These are phyloP conservation scores for Ophioceras dolichostomum DNA, from an alignment of 2,329 filamentous ascomycete genomes.

Conservation along the genomic window DNA sequence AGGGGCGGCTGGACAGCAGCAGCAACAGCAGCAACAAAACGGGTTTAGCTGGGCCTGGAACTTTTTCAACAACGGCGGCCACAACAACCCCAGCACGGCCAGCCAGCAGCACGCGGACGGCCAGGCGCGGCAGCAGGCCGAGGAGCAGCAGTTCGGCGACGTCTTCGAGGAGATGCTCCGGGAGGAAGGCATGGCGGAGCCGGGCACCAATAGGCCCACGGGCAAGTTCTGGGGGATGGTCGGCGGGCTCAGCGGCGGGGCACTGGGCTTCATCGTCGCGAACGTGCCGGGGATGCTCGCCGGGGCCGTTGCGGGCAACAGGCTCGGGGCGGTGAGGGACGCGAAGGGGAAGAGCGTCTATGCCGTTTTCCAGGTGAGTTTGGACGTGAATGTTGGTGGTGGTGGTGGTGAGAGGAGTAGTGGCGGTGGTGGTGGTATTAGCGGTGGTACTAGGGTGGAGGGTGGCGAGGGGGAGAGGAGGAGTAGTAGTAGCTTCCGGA, in stretches of 20 bases:
- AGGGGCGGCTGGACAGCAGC: conserved; percentile 26
- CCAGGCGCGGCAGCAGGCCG: conserved; percentile 38
- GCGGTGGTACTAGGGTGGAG: neutral
- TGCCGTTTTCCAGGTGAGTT: conserved; percentile 58
- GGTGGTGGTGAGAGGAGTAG: neutral
- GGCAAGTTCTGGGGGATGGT: conserved; percentile 77
- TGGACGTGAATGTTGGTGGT: conserved; percentile 2
- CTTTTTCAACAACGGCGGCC: conserved; percentile 31
- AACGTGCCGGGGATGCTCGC: conserved; percentile 84
- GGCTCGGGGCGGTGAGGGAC: conserved; percentile 81
- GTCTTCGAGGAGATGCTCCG: conserved; percentile 85
- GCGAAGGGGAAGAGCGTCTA: conserved; percentile 92
- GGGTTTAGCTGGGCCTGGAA: conserved; percentile 71
- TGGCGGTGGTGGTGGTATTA: neutral
- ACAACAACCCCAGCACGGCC: conserved; percentile 16
- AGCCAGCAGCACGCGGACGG: conserved; percentile 22
- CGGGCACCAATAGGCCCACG: conserved; percentile 44
- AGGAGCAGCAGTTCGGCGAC: conserved; percentile 75
- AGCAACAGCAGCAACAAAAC: conserved; percentile 19
- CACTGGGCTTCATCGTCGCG: conserved; percentile 87
- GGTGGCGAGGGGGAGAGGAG: too few relatives aligned
- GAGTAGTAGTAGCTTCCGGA: too few relatives aligned
- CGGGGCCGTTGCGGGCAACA: conserved; percentile 83
- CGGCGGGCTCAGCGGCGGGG: conserved; percentile 76
- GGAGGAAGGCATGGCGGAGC: conserved; percentile 72